Conservation (phyloP, 164 flowering plant genomes). For the Magnolia changhungtana region DNA sequence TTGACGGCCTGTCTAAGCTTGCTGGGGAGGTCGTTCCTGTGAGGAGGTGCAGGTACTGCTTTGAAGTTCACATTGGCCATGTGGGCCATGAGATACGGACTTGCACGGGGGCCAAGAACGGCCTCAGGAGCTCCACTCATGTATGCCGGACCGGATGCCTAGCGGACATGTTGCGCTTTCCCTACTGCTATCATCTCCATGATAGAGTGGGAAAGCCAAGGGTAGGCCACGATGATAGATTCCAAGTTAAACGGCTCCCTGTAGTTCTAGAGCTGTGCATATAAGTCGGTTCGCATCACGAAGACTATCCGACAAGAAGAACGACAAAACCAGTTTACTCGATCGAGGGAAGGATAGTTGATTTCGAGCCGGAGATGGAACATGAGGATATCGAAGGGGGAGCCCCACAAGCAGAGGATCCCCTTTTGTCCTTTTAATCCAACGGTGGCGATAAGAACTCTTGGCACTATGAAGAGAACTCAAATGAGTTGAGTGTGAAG, state of each 20-base stretch:
- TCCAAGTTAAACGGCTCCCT: constrained; percentile 42
- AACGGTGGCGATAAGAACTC: not conserved
- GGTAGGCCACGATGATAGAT: constrained; percentile 66
- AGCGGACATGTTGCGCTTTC: constrained; percentile 59
- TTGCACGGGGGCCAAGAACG: constrained; percentile 65
- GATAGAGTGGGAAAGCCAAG: constrained; percentile 80
- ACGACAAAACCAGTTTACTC: constrained; percentile 74
- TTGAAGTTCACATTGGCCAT: constrained; percentile 77
- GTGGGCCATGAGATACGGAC: constrained; percentile 78
- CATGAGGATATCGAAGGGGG: constrained; percentile 14
- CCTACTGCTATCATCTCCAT: constrained; percentile 66
- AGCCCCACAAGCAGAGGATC: not conserved
- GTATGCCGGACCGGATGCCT: constrained; percentile 73
- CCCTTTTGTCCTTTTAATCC: not conserved
- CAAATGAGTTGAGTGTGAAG: constrained; percentile 33
- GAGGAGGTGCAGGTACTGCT: constrained; percentile 71
- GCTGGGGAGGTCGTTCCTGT: constrained; percentile 34
- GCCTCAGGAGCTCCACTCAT: constrained; percentile 56
- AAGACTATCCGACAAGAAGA: constrained; percentile 61
- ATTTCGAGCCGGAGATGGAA: constrained; percentile 50
- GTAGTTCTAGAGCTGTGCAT: constrained; percentile 87
- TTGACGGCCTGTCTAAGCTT: constrained; percentile 48
- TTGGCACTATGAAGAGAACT: constrained; percentile 12
- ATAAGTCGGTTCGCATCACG: constrained; percentile 76
- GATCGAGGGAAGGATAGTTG: constrained; percentile 79